Evolutionary conservation across 371 early-diverging fungal species (phyloP), one percentile per base, ranked within the genome.

Genomic region (Mortierella sp.): DNA sequence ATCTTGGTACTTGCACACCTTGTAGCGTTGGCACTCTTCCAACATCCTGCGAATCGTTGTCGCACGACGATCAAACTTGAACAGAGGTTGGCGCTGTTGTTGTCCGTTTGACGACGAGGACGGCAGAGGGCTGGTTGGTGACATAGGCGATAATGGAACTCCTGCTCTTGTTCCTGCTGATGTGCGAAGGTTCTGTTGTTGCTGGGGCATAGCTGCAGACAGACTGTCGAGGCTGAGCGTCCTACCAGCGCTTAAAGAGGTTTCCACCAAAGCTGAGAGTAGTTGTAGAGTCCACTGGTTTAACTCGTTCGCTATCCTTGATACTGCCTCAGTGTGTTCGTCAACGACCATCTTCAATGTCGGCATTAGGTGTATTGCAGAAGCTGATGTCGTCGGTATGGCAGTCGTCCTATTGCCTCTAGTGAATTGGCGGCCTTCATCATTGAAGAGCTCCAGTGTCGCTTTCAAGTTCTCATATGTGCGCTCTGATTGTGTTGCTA

Each of bases 41-140:
- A 63, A 19, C 34, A 63, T 63, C 65, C 65, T 63, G 2, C 65
- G 65, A 34, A 63, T 63, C 9, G 65, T 63, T 63, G 65, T 63
- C 31, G 65, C 65, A 7, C 21, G 16, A 1, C 65, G 31, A 19
- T 63, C 65, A 16, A 63, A 63, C 21, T 31, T 63, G 65, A 63
- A 63, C 65, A 19, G 60, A 19, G 60, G 16, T 16, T 31, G 28
- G 28, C 60, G 52, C 24, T 19, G 60, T 60, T 60, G 65, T 34
- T 34, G 65, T 31, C 3, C 19, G 31, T 34, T 31, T 38, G 65
- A 34, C 0, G 14, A 31, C 0, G 5, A 31, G 0, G 65, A 52
- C 6, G 52, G 24, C 21, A 6, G 19, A 6, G 52, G 24, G 52
- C 52, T 19, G 9, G 38, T 63, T 1, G 65, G 65, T 38, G 65